Percentiles rank a stretch among this genome's conserved stretches.
Evolutionary conservation across 2,329 filamentous ascomycete genomes (phyloP).

Genomic region (Clarireedia sp.): DNA sequence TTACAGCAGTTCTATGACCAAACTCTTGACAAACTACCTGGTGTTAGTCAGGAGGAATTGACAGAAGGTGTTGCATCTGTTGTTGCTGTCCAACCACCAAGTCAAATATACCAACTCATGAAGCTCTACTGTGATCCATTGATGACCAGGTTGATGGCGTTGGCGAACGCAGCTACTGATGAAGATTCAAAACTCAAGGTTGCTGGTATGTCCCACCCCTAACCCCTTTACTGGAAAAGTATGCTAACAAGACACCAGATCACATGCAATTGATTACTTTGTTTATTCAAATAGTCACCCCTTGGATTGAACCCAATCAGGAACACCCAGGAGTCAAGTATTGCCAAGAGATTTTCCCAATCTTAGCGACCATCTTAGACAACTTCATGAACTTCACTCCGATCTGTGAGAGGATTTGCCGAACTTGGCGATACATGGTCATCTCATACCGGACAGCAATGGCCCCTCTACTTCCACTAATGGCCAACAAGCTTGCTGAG

Average conservation of each 20-base stretch:
- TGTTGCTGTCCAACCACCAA: slow-evolving; percentile 73
- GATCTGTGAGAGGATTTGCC: slow-evolving; percentile 86
- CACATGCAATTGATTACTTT: slow-evolving; percentile 87
- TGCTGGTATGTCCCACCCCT: slow-evolving; percentile 50
- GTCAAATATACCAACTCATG: slow-evolving; percentile 74
- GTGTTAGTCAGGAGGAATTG: slow-evolving; percentile 85
- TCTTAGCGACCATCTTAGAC: slow-evolving; percentile 77
- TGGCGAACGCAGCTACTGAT: slow-evolving; percentile 77
- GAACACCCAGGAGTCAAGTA: slow-evolving; percentile 92
- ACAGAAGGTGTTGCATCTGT: slow-evolving; percentile 93
- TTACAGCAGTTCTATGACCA: slow-evolving; percentile 89
- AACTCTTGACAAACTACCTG: slow-evolving; percentile 77
- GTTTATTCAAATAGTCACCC: slow-evolving; percentile 72
- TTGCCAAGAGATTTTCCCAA: slow-evolving; percentile 87
- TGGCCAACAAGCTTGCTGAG: slow-evolving; percentile 80
- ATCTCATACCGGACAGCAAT: slow-evolving; percentile 90
- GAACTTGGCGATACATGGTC: slow-evolving; percentile 95
- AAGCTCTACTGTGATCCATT: slow-evolving; percentile 93
- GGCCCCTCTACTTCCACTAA: slow-evolving; percentile 70
- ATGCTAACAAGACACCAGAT: slow-evolving; percentile 42
- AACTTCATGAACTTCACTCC: slow-evolving; percentile 80
- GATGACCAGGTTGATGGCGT: slow-evolving; percentile 73
- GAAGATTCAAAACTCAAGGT: slow-evolving; percentile 79
- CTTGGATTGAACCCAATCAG: slow-evolving; percentile 61
- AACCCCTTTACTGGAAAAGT: neutral